These are phyloP conservation scores for Nematocida parisii DNA, from an alignment of 371 early-diverging fungal genomes.

Conservation along the genomic window DNA sequence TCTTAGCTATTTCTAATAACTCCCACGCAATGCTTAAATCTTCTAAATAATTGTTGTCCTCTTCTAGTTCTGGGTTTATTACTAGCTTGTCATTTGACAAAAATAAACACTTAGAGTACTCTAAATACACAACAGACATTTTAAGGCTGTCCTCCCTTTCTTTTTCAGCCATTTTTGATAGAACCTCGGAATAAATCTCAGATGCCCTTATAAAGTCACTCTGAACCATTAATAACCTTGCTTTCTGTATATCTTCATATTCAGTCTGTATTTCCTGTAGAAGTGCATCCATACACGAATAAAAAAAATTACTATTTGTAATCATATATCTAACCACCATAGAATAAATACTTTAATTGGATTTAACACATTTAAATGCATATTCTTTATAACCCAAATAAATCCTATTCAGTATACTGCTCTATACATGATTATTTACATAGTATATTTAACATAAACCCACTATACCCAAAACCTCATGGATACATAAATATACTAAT, in stretches of 20 bases:
- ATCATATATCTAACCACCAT: neutral
- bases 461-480: too few relatives aligned
- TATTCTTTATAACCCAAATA: too few relatives aligned
- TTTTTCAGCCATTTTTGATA: conserved; percentile 49
- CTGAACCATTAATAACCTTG: conserved; percentile 56
- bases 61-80: conserved; percentile 36
- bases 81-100: conserved; percentile 60
- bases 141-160: conserved; percentile 37
- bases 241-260: conserved; percentile 55
- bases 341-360: neutral
- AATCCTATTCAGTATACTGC: too few relatives aligned
- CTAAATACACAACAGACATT: conserved; percentile 61
- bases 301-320: conserved; percentile 28
- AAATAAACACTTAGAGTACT: conserved; percentile 65
- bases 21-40: conserved; percentile 69
- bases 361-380: too few relatives aligned
- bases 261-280: conserved; percentile 43
- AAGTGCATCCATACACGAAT: conserved; percentile 3
- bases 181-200: conserved; percentile 60
- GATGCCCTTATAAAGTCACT: conserved; percentile 60
- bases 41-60: conserved; percentile 61
- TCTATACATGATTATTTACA: too few relatives aligned
- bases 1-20: conserved; percentile 63
- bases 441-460: too few relatives aligned
- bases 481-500: too few relatives aligned